Conservation (phyloP, 2,329 filamentous ascomycete genomes). For the Sclerotinia spermophila region DNA sequence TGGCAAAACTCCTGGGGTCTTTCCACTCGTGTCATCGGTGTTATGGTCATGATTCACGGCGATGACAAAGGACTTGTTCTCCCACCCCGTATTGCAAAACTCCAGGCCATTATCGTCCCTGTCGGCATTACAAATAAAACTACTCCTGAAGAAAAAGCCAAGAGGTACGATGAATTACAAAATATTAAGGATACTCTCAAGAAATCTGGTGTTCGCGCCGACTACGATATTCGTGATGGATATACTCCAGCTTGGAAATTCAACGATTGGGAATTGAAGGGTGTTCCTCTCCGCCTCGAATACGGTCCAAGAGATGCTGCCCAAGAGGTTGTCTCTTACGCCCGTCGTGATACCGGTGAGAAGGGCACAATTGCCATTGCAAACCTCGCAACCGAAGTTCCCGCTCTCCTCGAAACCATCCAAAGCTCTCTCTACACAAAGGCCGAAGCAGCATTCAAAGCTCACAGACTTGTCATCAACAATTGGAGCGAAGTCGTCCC, state of each 20-base stretch:
- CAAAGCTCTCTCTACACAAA: conserved; percentile 73
- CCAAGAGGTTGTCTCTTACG: conserved; percentile 77
- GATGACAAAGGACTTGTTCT: conserved; percentile 94
- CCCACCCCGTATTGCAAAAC: conserved; percentile 82
- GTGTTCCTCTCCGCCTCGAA: conserved; percentile 88
- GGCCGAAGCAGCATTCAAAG: conserved; percentile 72
- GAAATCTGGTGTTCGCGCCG: conserved; percentile 70
- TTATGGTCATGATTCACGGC: conserved; percentile 98
- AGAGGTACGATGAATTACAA: conserved; percentile 72
- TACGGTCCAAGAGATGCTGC: conserved; percentile 93
- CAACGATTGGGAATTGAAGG: conserved; percentile 97
- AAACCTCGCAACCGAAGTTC: conserved; percentile 69
- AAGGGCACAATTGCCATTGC: conserved; percentile 77
- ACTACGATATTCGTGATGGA: conserved; percentile 80
- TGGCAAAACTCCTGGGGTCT: conserved; percentile 99
- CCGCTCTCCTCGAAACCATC: conserved; percentile 82
- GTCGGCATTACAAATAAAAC: conserved; percentile 91
- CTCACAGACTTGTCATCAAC: conserved; percentile 75
- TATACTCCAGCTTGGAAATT: conserved; percentile 97
- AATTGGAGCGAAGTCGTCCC: conserved; percentile 92
- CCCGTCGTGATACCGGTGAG: conserved; percentile 81
- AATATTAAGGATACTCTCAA: conserved; percentile 66
- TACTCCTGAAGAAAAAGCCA: conserved; percentile 70
- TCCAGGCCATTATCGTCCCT: conserved; percentile 83
- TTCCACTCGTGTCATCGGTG: conserved; percentile 93